Evolutionary conservation across 306 rosid species (phyloP).

Genomic region (Quercus gilva): DNA sequence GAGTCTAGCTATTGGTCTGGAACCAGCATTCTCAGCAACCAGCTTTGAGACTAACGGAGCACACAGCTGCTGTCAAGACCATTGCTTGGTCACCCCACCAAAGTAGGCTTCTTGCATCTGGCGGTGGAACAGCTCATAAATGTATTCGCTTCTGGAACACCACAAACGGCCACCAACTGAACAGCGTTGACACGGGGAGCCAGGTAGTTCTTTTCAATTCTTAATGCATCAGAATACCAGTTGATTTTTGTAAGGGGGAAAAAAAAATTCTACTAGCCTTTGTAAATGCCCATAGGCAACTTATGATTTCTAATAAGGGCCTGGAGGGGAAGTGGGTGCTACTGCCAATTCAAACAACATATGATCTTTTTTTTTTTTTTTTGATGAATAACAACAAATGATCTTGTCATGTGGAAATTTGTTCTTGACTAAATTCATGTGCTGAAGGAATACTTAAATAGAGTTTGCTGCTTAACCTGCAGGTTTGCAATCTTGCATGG

Average conservation of each 20-base stretch:
- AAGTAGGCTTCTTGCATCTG: slow-evolving; percentile 85
- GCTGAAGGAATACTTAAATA: background rate
- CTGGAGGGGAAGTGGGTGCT: background rate
- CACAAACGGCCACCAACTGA: slow-evolving; percentile 84
- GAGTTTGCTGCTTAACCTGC: slow-evolving; percentile 10
- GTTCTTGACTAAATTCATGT: background rate
- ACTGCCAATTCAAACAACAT: background rate
- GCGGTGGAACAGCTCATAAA: slow-evolving; percentile 98
- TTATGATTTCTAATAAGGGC: background rate
- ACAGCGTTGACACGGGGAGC: slow-evolving; percentile 88
- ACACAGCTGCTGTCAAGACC: slow-evolving; percentile 97
- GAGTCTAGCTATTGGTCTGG: slow-evolving; percentile 83
- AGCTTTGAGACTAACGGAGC: slow-evolving; percentile 72
- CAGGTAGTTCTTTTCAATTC: slow-evolving; percentile 47
- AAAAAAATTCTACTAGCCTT: background rate
- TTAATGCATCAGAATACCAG: background rate
- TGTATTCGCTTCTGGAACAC: slow-evolving; percentile 98
- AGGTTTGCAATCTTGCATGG: slow-evolving; percentile 98
- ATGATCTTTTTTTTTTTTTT: too few relatives aligned
- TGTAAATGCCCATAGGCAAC: background rate
- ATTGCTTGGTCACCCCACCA: slow-evolving; percentile 99
- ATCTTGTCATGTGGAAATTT: background rate
- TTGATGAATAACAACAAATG: too few relatives aligned
- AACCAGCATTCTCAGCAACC: slow-evolving; percentile 95
- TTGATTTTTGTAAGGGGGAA: background rate